Evolutionary conservation across 1,139 yeast genomes (phyloP), one percentile per base, ranked within the genome.

Genomic region (Geotrichum reessii): DNA sequence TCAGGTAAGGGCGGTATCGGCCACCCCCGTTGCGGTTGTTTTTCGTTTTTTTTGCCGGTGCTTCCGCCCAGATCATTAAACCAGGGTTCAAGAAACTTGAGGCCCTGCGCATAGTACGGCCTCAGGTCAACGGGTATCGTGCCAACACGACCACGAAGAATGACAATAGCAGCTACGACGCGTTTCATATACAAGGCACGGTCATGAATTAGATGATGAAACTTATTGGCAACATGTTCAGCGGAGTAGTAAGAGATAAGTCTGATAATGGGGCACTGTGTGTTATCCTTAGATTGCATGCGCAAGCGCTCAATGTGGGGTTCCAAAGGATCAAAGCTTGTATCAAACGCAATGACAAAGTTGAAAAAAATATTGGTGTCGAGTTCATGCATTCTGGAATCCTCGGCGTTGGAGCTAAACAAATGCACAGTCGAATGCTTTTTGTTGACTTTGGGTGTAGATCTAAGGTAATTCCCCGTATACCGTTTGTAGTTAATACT

Each of bases 61-160:
- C 14, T 27, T 17, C 58, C 57, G 2, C 65, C 58, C 9, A 50
- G 50, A 58, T 76, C 69, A 3, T 71, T 67, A 53, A 86, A 76
- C 83, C 93, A 91, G 33, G 78, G 79, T 1, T 78, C 73, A 55
- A 91, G 76, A 65, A 84, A 88, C 12, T 78, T 77, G 63, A 91
- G 75, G 58, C 85, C 81, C 64, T 85, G 87, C 52, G 84, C 78
- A 69, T 86, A 89, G n/a, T 89, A 83, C 9, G 95, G 93, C 67
- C 87, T 79, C 56, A 90, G 74, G 66, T 86, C 95, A 0, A 91
- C 86, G 1, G 97, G 95, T 52, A 92, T 71, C 51, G 82, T 80
- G 8, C 98, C 98, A 12, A 87, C 91, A 62, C 85, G 80, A 65
- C 87, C 96, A 65, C 97, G 76, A 57, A 90, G 73, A 52, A 92